Base-by-base conservation (phyloP, 1,284 basidiomycete species). In the Gomphus bonarii region DNA sequence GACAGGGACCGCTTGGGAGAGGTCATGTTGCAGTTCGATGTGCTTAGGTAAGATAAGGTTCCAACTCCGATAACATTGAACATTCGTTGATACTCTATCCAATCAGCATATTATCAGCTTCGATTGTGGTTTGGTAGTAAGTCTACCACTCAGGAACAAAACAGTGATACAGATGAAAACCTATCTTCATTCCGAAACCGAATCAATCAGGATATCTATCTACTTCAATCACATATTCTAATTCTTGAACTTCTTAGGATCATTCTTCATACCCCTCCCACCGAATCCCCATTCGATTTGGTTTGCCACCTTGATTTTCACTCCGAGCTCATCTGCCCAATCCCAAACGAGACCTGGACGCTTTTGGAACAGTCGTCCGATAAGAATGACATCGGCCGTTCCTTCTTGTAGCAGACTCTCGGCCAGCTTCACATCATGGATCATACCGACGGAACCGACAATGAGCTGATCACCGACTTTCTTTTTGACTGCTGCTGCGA, bases 361-460 rank as follows among this genome's bases (percentile, higher is more conserved):
- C 70, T 79, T 79, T 66, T 78, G 76, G 70, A 82, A 82, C 53
- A 71, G 68, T n/a, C 78, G 67, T 28, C 81, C 81, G 11, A 80
- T 75, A 49, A 79, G 65, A n/a, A 81, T 65, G n/a, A 80, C 75
- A 61, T 86, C 82, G 2, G 79, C 79, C 57, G 75, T 67, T 1
- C 71, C 77, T 14, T 72, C 68, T 61, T 84, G 75, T 16, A 90
- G 67, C 35, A 85, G 74, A n/a, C 73, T 71, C 64, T 88, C 78
- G 1, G 85, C 82, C 40, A 81, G 72, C n/a, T 72, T 65, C 1
- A 81, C 79, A 40, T 72, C 71, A 0, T 75, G 77, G 64, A 88
- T 84, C 38, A 75, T 67, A 2, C 85, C 85, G n/a, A 88, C 84
- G 4, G 80, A 68, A 14, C 77, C 75, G 46, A 84, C 73, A 1